Evolutionary conservation across 345 rosid species (phyloP).

Genomic region (Citrus reticulata): DNA sequence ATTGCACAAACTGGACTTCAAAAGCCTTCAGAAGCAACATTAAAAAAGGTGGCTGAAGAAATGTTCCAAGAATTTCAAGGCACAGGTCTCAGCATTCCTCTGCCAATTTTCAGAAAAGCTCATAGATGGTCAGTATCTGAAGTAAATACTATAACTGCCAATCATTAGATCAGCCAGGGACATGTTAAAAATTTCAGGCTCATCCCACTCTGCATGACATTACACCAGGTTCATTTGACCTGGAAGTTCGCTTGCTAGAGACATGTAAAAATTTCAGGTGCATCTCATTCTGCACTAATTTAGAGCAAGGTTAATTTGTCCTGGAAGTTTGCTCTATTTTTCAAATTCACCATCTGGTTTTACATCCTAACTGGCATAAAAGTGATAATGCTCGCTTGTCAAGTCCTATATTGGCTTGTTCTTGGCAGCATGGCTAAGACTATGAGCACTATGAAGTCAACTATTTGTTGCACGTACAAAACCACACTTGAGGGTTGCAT

Average conservation of each 20-base stretch:
- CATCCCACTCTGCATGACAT: not conserved
- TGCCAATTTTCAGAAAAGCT: conserved; percentile 76
- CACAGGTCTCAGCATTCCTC: conserved; percentile 47
- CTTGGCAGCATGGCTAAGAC: not conserved
- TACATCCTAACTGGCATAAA: too few relatives aligned
- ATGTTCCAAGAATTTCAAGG: conserved; percentile 61
- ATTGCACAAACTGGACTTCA: conserved; percentile 58
- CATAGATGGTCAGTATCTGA: conserved; percentile 66
- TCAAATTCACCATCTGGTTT: too few relatives aligned
- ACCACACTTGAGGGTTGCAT: not conserved
- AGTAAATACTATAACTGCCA: not conserved
- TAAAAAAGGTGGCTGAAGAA: conserved; percentile 54
- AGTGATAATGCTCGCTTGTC: not conserved
- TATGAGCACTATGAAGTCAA: not conserved
- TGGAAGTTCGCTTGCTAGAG: not conserved
- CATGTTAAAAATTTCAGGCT: not conserved
- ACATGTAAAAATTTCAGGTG: too few relatives aligned
- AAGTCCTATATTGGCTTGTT: not conserved
- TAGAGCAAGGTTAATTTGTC: too few relatives aligned
- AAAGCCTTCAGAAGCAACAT: conserved; percentile 55
- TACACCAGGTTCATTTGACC: not conserved
- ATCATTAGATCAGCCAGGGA: not conserved
- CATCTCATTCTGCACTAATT: too few relatives aligned
- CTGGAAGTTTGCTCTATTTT: too few relatives aligned
- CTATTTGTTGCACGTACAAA: not conserved